Evolutionary conservation across 2,329 filamentous ascomycete genomes (phyloP).

Genomic region (Hyphodiscus sp.): DNA sequence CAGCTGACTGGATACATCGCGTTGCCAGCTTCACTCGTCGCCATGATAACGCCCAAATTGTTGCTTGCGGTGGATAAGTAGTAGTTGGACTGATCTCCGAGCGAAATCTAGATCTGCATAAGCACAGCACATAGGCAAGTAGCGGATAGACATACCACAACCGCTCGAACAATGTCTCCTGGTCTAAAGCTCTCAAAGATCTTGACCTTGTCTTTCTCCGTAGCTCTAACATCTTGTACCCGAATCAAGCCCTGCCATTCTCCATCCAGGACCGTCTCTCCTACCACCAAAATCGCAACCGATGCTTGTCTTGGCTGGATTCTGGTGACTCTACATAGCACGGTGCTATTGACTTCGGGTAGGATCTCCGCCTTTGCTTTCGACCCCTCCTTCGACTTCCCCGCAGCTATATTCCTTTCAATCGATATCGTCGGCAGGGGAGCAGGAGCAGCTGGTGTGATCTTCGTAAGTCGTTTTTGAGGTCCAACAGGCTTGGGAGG

Average conservation of each 20-base stretch:
- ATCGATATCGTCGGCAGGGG: constrained; percentile 51
- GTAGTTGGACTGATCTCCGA: constrained; percentile 92
- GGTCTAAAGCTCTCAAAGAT: constrained; percentile 88
- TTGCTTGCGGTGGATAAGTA: constrained; percentile 91
- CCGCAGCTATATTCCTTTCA: constrained; percentile 26
- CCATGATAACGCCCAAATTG: constrained; percentile 89
- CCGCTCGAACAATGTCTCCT: constrained; percentile 82
- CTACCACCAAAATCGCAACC: constrained; percentile 79
- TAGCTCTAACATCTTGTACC: constrained; percentile 85
- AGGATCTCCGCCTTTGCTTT: constrained; percentile 61
- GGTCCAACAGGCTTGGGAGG: constrained; percentile 37
- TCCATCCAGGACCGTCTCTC: constrained; percentile 63
- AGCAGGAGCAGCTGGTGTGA: constrained; percentile 39
- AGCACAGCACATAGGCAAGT: background rate
- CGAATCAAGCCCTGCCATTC: constrained; percentile 83
- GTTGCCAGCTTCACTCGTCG: constrained; percentile 78
- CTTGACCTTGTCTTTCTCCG: constrained; percentile 91
- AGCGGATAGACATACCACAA: constrained; percentile 51
- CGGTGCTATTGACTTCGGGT: constrained; percentile 71
- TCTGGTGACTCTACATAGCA: constrained; percentile 80
- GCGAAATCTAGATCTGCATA: constrained; percentile 54
- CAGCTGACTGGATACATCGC: constrained; percentile 90
- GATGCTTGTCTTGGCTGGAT: constrained; percentile 80
- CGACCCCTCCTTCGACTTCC: constrained; percentile 8
- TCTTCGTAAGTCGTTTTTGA: constrained; percentile 53